Evolutionary conservation across 108 stramenopile genomes (phyloP).

Genomic region (Skeletonema tropicum): DNA sequence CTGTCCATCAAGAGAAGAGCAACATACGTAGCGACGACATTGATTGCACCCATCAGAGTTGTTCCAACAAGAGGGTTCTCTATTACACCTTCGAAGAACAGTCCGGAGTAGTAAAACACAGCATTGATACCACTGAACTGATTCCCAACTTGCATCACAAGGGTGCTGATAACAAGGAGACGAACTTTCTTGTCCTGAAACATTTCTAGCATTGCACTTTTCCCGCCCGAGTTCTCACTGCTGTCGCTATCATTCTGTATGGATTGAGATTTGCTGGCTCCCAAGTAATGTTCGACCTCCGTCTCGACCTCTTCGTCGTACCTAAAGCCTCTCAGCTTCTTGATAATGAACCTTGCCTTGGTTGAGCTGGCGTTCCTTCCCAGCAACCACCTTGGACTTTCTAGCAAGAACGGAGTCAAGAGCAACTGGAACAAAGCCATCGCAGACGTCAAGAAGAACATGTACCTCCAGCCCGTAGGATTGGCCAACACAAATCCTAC

Average conservation of each 20-base stretch:
- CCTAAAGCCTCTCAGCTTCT: slow-evolving; percentile 89
- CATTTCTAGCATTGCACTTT: slow-evolving; percentile 61
- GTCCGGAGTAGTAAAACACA: slow-evolving; percentile 98
- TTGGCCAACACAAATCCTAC: slow-evolving; percentile 86
- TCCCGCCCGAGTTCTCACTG: background rate
- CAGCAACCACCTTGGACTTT: slow-evolving; percentile 91
- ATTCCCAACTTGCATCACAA: slow-evolving; percentile 90
- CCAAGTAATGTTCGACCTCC: slow-evolving; percentile 90
- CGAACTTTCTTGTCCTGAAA: slow-evolving; percentile 75
- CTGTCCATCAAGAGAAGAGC: slow-evolving; percentile 94
- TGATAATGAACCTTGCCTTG: slow-evolving; percentile 89
- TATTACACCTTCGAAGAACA: slow-evolving; percentile 94
- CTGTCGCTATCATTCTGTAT: slow-evolving; percentile 25
- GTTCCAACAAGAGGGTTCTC: slow-evolving; percentile 93
- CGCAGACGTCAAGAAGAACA: slow-evolving; percentile 84
- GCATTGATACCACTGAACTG: slow-evolving; percentile 98
- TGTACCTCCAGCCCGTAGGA: slow-evolving; percentile 67
- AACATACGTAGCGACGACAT: slow-evolving; percentile 92
- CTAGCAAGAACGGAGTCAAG: slow-evolving; percentile 83
- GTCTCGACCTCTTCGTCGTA: slow-evolving; percentile 93
- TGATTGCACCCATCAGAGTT: slow-evolving; percentile 89
- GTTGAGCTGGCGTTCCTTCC: slow-evolving; percentile 75
- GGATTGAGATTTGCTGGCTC: slow-evolving; percentile 52
- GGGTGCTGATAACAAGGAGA: slow-evolving; percentile 66
- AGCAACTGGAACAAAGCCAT: slow-evolving; percentile 82